Percentiles rank a stretch among this genome's conserved stretches.
Evolutionary conservation across 176 grass and related monocot species (phyloP).

Genomic region (Microstegium vimineum): DNA sequence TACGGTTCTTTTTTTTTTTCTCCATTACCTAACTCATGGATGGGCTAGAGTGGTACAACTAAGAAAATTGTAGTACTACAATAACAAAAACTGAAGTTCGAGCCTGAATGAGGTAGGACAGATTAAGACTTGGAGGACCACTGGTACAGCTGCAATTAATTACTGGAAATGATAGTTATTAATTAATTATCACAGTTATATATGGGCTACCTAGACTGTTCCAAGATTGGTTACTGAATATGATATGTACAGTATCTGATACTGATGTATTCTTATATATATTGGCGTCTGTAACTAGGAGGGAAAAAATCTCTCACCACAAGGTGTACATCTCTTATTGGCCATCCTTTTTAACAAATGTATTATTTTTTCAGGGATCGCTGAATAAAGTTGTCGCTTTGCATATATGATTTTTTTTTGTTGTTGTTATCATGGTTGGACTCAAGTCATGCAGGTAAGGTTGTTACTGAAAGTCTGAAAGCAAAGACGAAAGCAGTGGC

Average conservation of each 20-base stretch:
- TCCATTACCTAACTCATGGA: not conserved
- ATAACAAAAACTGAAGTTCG: not conserved
- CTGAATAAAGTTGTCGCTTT: not conserved
- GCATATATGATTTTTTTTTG: not conserved
- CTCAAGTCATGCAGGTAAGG: not conserved
- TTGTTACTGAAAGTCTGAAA: slow-evolving; percentile 18
- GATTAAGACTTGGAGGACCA: slow-evolving; percentile 19
- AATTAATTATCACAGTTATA: not conserved
- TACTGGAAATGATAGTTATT: not conserved
- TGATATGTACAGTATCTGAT: not conserved
- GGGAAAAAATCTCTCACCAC: not conserved
- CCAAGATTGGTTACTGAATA: not conserved
- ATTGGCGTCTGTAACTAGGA: not conserved
- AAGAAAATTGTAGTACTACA: not conserved
- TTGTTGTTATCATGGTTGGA: not conserved
- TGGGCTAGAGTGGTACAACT: not conserved
- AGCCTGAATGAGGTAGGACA: not conserved
- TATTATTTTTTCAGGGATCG: not conserved
- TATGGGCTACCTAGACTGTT: not conserved
- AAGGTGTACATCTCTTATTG: not conserved
- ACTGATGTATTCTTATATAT: not conserved
- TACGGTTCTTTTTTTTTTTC: not conserved
- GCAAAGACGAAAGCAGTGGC: slow-evolving; percentile 1
- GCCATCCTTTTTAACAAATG: not conserved
- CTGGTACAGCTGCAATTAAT: not conserved